These are phyloP conservation scores for Floccularia luteovirens DNA, from an alignment of 768 basidiomycete genomes.

Conservation along the genomic window DNA sequence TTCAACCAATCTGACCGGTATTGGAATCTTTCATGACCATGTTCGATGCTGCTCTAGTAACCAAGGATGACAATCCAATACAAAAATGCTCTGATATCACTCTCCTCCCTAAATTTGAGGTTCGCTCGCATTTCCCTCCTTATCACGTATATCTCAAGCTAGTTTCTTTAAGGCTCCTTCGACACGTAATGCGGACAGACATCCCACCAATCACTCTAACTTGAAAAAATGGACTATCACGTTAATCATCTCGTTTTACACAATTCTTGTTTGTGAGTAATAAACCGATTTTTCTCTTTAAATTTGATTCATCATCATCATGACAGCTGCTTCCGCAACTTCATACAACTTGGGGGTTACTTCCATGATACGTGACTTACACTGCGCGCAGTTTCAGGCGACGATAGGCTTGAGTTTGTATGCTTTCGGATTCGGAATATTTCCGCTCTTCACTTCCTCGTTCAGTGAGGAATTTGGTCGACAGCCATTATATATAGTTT, in stretches of 20 bases:
- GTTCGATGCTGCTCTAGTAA: too few relatives aligned
- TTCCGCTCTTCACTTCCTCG: slow-evolving; percentile 60
- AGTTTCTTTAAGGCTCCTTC: too few relatives aligned
- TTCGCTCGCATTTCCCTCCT: too few relatives aligned
- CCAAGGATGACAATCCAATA: too few relatives aligned
- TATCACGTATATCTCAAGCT: too few relatives aligned
- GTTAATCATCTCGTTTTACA: slow-evolving; percentile 35
- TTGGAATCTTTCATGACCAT: too few relatives aligned
- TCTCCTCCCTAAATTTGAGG: too few relatives aligned
- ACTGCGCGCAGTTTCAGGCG: slow-evolving; percentile 35
- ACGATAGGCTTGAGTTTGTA: slow-evolving; percentile 45
- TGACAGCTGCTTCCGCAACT: slow-evolving; percentile 41
- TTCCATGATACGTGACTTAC: slow-evolving; percentile 46
- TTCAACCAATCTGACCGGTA: too few relatives aligned
- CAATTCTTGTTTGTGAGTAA: slow-evolving; percentile 38
- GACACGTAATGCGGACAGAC: too few relatives aligned
- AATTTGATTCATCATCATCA: slow-evolving; percentile 1
- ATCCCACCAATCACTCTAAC: slow-evolving; percentile 27
- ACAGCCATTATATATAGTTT: slow-evolving; percentile 48
- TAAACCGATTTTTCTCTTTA: slow-evolving; percentile 8
- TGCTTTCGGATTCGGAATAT: slow-evolving; percentile 51
- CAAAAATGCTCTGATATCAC: too few relatives aligned
- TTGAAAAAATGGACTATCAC: slow-evolving; percentile 40
- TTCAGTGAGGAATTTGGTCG: slow-evolving; percentile 72
- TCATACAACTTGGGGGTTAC: slow-evolving; percentile 49